A percentile compares a stretch with the other conserved stretches of the same genome.
phyloP scores from a whole-genome alignment of 441 rosid genomes.

The Pelargonium fulgidum region DNA sequence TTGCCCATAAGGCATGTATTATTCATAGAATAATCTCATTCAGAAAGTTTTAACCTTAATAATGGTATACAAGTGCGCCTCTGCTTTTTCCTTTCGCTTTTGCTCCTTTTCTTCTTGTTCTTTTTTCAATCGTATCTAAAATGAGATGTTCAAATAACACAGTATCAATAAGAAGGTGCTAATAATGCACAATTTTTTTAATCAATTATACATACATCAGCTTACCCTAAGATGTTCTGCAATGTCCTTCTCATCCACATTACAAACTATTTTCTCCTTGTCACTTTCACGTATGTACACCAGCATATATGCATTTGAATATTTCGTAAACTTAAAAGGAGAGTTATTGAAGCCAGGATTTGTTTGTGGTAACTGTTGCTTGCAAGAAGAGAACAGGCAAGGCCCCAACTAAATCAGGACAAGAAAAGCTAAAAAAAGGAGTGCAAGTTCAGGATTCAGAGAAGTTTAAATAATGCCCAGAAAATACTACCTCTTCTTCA shows the following conservation, averaged over 20 bases:
- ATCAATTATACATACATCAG: constrained; percentile 15
- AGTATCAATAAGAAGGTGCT: neutral
- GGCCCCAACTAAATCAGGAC: constrained; percentile 10
- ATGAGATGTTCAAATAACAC: constrained; percentile 10
- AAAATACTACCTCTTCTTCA: constrained; percentile 75
- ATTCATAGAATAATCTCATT: too few relatives aligned
- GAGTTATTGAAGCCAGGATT: constrained; percentile 88
- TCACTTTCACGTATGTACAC: constrained; percentile 95
- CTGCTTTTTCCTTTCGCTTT: constrained; percentile 74
- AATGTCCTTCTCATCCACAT: constrained; percentile 93
- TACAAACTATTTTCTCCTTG: constrained; percentile 86
- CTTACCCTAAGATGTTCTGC: constrained; percentile 91
- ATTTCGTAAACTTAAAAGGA: constrained; percentile 86
- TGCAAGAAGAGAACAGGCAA: constrained; percentile 19
- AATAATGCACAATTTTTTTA: neutral
- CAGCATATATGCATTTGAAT: constrained; percentile 95
- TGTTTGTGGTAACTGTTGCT: constrained; percentile 65
- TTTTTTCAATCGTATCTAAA: constrained; percentile 81
- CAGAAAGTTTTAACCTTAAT: constrained; percentile 49
- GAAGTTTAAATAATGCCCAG: constrained; percentile 7
- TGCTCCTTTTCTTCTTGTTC: constrained; percentile 90
- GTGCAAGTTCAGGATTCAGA: neutral
- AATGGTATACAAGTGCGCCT: constrained; percentile 90
- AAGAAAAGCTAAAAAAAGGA: too few relatives aligned
- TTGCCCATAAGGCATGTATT: neutral